These are phyloP conservation scores for Epichloe amarillans DNA, from an alignment of 2,329 filamentous ascomycete genomes.

Conservation along the genomic window DNA sequence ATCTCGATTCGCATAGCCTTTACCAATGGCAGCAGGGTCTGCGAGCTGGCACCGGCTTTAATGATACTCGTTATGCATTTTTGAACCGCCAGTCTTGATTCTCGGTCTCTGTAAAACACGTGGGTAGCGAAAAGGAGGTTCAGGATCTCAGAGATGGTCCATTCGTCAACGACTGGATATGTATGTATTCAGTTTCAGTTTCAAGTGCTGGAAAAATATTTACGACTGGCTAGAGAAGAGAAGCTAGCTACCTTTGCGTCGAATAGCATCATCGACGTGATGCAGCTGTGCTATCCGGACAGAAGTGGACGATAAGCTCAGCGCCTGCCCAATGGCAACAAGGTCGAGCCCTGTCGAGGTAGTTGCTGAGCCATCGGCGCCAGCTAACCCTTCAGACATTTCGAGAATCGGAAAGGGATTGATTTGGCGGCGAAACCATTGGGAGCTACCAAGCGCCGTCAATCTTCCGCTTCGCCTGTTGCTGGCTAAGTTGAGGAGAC, in stretches of 20 bases:
- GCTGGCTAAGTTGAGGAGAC: not conserved
- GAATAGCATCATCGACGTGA: constrained; percentile 42
- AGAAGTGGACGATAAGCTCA: constrained; percentile 50
- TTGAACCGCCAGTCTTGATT: constrained; percentile 72
- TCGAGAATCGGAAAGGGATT: constrained; percentile 11
- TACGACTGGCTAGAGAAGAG: not conserved
- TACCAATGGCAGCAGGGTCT: constrained; percentile 51
- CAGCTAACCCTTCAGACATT: constrained; percentile 22
- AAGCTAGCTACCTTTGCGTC: constrained; percentile 3
- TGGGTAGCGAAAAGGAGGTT: constrained; percentile 77
- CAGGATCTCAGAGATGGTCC: constrained; percentile 43
- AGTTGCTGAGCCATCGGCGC: constrained; percentile 29
- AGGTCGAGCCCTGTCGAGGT: constrained; percentile 33
- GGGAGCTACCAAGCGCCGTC: constrained; percentile 14
- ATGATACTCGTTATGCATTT: constrained; percentile 61
- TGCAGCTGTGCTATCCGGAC: constrained; percentile 41
- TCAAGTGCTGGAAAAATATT: not conserved
- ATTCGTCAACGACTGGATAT: constrained; percentile 28
- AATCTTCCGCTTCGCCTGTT: not conserved
- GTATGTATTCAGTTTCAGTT: not conserved
- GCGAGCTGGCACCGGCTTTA: constrained; percentile 36
- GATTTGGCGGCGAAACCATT: constrained; percentile 18
- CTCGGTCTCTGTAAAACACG: constrained; percentile 71
- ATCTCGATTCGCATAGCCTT: constrained; percentile 57
- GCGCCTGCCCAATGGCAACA: constrained; percentile 31